phyloP scores from a whole-genome alignment of 1,284 basidiomycete species.

The Anthracocystis panici-leucophaei region DNA sequence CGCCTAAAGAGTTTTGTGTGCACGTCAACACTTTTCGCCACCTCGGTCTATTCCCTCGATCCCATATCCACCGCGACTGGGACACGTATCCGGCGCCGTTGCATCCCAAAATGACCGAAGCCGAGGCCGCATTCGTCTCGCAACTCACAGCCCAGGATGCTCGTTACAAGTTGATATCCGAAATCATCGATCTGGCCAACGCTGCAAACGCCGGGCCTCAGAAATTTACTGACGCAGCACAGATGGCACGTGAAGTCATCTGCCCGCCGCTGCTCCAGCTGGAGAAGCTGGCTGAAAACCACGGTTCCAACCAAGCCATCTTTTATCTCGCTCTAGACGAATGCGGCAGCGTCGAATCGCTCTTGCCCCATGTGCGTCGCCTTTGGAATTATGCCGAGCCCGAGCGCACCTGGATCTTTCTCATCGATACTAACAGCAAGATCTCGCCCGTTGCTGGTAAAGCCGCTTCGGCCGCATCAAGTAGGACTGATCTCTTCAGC shows the following conservation, averaged over 20 bases:
- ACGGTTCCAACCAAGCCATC: background rate
- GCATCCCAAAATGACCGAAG: background rate
- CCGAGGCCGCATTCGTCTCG: background rate
- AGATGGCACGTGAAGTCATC: background rate
- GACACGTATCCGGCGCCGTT: background rate
- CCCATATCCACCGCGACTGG: background rate
- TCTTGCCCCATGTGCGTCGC: background rate
- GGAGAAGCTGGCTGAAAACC: background rate
- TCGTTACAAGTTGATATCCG: background rate
- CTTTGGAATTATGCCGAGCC: background rate
- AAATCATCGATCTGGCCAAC: background rate
- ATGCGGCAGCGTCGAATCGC: background rate
- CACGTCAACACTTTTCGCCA: background rate
- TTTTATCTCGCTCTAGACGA: background rate
- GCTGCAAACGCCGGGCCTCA: background rate
- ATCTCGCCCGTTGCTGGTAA: background rate
- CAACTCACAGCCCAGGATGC: background rate
- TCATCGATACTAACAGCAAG: background rate
- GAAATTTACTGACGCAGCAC: background rate
- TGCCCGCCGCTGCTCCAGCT: background rate
- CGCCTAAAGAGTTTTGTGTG: background rate
- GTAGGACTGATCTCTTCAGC: background rate
- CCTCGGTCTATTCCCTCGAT: background rate
- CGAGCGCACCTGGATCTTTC: constrained; percentile 1
- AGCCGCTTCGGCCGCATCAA: background rate